Evolutionary conservation across 1,284 basidiomycete species (phyloP), one percentile per base, ranked within the genome.

Genomic region (Leccinum pachyderme): DNA sequence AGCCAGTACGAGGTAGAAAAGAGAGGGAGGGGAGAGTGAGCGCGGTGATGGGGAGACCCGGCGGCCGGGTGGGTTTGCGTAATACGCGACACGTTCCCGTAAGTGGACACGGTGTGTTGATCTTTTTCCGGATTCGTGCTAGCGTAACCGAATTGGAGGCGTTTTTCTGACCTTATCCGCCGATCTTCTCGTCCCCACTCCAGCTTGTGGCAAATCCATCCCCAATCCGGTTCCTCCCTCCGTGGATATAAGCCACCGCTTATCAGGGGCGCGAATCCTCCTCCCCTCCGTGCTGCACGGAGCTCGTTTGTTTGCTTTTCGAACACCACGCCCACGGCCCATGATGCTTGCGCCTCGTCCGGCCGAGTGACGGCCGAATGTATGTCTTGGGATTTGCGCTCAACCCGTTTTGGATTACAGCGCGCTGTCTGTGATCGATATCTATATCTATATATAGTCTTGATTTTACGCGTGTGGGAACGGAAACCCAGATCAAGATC

Each of bases 91-190:
- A 25, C 31, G 29, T 59, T 59, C 47, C 65, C 61, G 51, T 61
- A 58, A 60, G 22, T 6, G 47, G 53, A 54, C 47, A n/a, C n/a
- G n/a, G n/a, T 58, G 64, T 66, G 66, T 68, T 71, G 66, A 68
- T 68, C 66, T 61, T 69, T 63, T 49, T 44, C 64, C 59, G 25
- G 37, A 57, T 60, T 52, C 18, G 54, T 33, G 15, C 25, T 48
- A 13, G 46, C 53, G 53, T 60, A 22, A 55, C 61, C 62, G 9
- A 47, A 48, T 51, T 47, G 27, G 46, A 22, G 18, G 24, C 33
- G 15, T 31, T 12, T 47, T 32, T 49, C 48, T 68, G 66, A 71
- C 62, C 68, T 69, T 68, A 69, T 71, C 68, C 66, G 67, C 70
- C 67, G 67, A 68, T 68, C 67, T 68, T 57, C 54, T 72, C 69